phyloP scores from a whole-genome alignment of 2,329 filamentous ascomycete species.

The Cadophora luteo-olivacea region DNA sequence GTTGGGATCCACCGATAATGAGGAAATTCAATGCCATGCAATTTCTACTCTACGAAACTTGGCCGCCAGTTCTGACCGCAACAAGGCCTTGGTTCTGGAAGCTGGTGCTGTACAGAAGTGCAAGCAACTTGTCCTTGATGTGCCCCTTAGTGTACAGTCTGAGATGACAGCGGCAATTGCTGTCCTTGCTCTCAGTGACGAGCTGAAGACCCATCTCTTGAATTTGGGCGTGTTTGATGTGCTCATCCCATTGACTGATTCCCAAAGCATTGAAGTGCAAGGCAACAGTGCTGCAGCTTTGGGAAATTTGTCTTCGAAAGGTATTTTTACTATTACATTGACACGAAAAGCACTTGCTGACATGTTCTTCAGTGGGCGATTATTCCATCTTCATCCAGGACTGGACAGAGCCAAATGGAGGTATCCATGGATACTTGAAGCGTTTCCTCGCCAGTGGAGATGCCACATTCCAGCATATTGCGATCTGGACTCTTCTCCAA shows the following conservation, averaged over 20 bases:
- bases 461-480: constrained; percentile 98
- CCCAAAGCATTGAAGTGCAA: constrained; percentile 95
- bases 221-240: constrained; percentile 96
- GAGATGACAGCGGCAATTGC: constrained; percentile 99
- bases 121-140: constrained; percentile 93
- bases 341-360: constrained; percentile 33
- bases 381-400: constrained; percentile 96
- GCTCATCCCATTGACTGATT: constrained; percentile 92
- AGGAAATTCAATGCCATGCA: constrained; percentile 98
- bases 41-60: constrained; percentile 96
- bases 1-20: constrained; percentile 93
- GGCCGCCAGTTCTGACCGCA: constrained; percentile 94
- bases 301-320: constrained; percentile 96
- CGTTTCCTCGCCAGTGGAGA: constrained; percentile 94
- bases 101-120: constrained; percentile 98
- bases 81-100: constrained; percentile 97
- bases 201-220: constrained; percentile 89
- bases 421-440: constrained; percentile 93
- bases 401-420: constrained; percentile 90
- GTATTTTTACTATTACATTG: constrained; percentile 57
- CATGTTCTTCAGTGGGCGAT: constrained; percentile 75
- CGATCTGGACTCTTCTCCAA: constrained; percentile 96
- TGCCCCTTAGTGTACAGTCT: constrained; percentile 92
- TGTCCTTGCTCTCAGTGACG: constrained; percentile 92
- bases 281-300: constrained; percentile 96